Base-by-base conservation (phyloP, 768 basidiomycete species). In the Kwoniella botswanensis region DNA sequence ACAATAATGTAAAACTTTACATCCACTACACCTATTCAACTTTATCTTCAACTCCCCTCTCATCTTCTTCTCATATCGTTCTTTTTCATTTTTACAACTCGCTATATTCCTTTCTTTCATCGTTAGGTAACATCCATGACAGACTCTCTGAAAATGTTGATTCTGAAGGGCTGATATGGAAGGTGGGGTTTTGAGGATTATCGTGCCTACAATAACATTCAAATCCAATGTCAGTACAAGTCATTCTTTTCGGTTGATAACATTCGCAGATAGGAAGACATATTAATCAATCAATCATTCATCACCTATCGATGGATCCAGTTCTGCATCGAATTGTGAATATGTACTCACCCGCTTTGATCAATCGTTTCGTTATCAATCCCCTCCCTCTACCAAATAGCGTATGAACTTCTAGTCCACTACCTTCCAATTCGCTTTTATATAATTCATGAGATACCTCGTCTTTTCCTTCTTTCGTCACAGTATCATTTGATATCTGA, bases 1-100 rank as follows among this genome's bases (percentile, higher is more conserved):
- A 79, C 96, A 98, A 76, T 98, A 98, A 77, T 88, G 86, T 0
- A 92, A 79, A 0, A 85, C 83, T 60, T 87, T 88, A 80, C 96
- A 98, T 5, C 85, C 86, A 0, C 90, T 88, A 82, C 96, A 98
- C 60, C 92, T 86, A 78, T 88, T 90, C 68, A 94, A 79, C 0
- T 21, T 79, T 68, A 0, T 82, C 35, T 17, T 52, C 59, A 56
- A 26, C 44, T 54, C 42, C 29, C 58, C 44, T 3, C 43, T 11
- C 21, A 42, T 65, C 53, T 54, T 54, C 17, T 55, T 67, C n/a
- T 62, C 59, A 18, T 35, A 42, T 22, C 26, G 22, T 18, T 58
- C 43, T 44, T 42, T 21, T 4, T 53, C 50, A 21, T 55, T 41
- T 53, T 46, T 64, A 35, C 21, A 46, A n/a, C 24, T 15, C 17